Conservation (phyloP, 1,284 basidiomycete genomes). For the Puccinia horiana region DNA sequence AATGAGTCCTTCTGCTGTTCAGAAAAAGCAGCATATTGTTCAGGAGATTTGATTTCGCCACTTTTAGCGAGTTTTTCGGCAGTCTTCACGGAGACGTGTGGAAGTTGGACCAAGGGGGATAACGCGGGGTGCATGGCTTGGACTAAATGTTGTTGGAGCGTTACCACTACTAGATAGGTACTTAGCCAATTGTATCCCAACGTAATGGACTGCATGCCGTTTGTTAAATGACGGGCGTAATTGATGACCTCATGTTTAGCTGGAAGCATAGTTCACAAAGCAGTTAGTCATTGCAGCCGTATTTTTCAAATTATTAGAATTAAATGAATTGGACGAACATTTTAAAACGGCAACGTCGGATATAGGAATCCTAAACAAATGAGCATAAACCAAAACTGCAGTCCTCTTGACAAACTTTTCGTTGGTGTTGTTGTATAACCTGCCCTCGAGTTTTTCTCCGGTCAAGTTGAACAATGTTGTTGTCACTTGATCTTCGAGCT, state of each 20-base stretch:
- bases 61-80: conserved; percentile 63
- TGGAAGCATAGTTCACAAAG: conserved; percentile 10
- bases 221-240: conserved; percentile 63
- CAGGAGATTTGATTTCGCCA: conserved; percentile 56
- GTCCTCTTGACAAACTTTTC: conserved; percentile 62
- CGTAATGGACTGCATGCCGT: conserved; percentile 77
- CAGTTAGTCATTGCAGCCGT: conserved; percentile 55
- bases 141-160: conserved; percentile 77
- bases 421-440: conserved; percentile 41
- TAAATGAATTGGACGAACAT: conserved; percentile 62
- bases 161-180: conserved; percentile 76
- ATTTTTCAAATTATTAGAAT: conserved; percentile 65
- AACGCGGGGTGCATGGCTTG: conserved; percentile 74
- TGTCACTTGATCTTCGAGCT: conserved; percentile 60
- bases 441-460: conserved; percentile 52
- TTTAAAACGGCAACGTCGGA: conserved; percentile 65
- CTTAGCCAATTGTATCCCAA: conserved; percentile 88
- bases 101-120: conserved; percentile 71
- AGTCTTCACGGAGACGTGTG: conserved; percentile 65
- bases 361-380: conserved; percentile 75
- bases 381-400: conserved; percentile 78
- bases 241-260: conserved; percentile 54
- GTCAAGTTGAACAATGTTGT: conserved; percentile 60
- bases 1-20: conserved; percentile 63
- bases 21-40: conserved; percentile 31